A percentile compares a stretch with the other conserved stretches of the same genome.
Conservation (phyloP, 352 stramenopile species). For the Globisporangium camurandrum region DNA sequence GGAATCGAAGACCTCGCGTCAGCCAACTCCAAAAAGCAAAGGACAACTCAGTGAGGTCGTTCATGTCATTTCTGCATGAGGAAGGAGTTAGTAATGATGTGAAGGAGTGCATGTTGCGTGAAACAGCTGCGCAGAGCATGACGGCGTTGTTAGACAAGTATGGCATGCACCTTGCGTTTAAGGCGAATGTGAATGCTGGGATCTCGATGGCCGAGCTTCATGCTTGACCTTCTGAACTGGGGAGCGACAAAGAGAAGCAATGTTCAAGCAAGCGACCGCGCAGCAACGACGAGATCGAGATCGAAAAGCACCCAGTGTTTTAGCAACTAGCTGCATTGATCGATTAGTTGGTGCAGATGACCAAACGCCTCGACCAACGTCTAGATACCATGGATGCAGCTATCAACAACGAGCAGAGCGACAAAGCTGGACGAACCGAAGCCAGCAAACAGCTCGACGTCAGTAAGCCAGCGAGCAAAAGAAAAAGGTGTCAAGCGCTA, state of each 20-base stretch:
- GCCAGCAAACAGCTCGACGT: not conserved
- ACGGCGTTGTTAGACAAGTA: too few relatives aligned
- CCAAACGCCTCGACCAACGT: not conserved
- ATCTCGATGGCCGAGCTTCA: not conserved
- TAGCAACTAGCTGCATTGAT: not conserved
- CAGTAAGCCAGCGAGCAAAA: not conserved
- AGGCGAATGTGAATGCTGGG: not conserved
- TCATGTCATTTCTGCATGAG: not conserved
- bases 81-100: not conserved
- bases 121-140: too few relatives aligned
- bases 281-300: not conserved
- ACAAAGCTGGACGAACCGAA: too few relatives aligned
- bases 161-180: not conserved
- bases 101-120: not conserved
- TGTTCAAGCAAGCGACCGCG: not conserved
- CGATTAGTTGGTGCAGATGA: not conserved
- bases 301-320: not conserved
- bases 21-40: not conserved
- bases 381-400: not conserved
- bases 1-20: not conserved
- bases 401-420: not conserved
- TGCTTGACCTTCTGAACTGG: not conserved
- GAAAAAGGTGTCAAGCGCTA: not conserved
- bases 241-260: not conserved
- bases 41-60: not conserved